phyloP scores from a whole-genome alignment of 495 filamentous ascomycete species.

The Tricharina praecox region DNA sequence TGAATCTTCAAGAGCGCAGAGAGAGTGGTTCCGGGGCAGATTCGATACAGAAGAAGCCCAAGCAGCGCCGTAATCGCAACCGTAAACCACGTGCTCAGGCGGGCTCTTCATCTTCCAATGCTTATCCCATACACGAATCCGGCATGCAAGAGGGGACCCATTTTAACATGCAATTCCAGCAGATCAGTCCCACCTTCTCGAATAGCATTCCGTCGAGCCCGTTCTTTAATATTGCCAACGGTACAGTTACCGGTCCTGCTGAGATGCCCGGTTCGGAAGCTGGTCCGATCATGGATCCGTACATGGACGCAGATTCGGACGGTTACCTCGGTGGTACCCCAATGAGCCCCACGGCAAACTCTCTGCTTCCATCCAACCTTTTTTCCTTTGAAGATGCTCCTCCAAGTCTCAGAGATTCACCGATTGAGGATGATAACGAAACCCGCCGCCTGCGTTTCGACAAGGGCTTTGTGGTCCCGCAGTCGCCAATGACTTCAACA shows the following conservation, averaged over 20 bases:
- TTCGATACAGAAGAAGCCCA: constrained; percentile 29
- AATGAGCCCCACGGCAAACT: constrained; percentile 65
- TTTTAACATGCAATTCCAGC: constrained; percentile 13
- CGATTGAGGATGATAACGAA: constrained; percentile 27
- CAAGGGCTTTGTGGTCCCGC: constrained; percentile 36
- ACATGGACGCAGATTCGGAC: constrained; percentile 30
- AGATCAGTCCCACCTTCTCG: constrained; percentile 28
- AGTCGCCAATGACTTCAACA: constrained; percentile 54
- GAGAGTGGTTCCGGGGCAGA: constrained; percentile 19
- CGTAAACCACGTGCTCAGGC: constrained; percentile 39
- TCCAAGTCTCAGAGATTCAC: constrained; percentile 31
- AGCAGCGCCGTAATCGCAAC: constrained; percentile 37
- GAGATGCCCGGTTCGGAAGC: constrained; percentile 30
- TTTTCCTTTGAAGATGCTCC: constrained; percentile 59
- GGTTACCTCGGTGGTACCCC: constrained; percentile 43
- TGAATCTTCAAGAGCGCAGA: constrained; percentile 17
- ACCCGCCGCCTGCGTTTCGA: constrained; percentile 28
- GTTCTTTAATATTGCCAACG: constrained; percentile 47
- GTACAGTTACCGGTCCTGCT: constrained; percentile 17
- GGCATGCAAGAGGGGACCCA: constrained; percentile 12
- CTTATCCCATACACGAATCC: constrained; percentile 15
- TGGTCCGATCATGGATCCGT: constrained; percentile 31
- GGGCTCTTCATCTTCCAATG: constrained; percentile 11
- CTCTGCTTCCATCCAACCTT: constrained; percentile 63
- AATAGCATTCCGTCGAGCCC: constrained; percentile 35